Conservation (phyloP, 208 protist genomes). For the Trypanosoma conorhini region DNA sequence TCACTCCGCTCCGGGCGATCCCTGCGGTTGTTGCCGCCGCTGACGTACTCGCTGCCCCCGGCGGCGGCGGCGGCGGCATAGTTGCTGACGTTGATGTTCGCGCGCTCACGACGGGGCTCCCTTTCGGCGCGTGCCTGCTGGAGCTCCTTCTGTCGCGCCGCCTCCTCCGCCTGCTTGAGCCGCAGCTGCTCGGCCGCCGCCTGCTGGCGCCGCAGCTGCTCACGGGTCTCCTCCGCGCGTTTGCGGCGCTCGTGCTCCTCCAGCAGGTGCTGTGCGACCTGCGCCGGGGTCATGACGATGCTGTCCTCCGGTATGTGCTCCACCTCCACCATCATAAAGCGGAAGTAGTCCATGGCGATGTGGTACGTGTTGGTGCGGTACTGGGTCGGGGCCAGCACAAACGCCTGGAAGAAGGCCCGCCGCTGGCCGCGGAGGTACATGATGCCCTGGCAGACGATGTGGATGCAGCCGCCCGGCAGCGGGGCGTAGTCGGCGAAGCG, state of each 20-base stretch:
- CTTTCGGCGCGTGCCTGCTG: conserved; percentile 9
- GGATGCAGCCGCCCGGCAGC: conserved; percentile 57
- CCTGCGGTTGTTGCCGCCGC: neutral
- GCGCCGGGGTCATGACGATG: conserved; percentile 58
- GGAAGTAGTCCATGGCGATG: conserved; percentile 83
- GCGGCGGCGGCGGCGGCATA: too few relatives aligned
- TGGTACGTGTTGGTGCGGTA: conserved; percentile 79
- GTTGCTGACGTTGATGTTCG: neutral
- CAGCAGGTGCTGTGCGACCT: conserved; percentile 59
- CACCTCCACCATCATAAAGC: conserved; percentile 65
- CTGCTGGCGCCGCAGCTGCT: conserved; percentile 29
- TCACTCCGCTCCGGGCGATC: neutral
- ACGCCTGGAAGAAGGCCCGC: conserved; percentile 71
- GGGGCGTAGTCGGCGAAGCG: conserved; percentile 71
- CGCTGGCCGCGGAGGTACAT: conserved; percentile 62
- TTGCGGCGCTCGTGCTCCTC: conserved; percentile 45
- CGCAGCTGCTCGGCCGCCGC: conserved; percentile 28
- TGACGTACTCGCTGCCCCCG: neutral
- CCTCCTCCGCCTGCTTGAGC: conserved; percentile 30
- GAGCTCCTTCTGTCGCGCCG: conserved; percentile 2
- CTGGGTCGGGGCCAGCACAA: conserved; percentile 75
- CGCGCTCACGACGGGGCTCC: neutral
- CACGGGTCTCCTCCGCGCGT: conserved; percentile 28
- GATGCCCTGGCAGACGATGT: conserved; percentile 75
- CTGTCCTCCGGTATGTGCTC: conserved; percentile 69